Evolutionary conservation across 2,329 filamentous ascomycete genomes (phyloP), one percentile per base, ranked within the genome.

Genomic region (Fusarium heterosporum): DNA sequence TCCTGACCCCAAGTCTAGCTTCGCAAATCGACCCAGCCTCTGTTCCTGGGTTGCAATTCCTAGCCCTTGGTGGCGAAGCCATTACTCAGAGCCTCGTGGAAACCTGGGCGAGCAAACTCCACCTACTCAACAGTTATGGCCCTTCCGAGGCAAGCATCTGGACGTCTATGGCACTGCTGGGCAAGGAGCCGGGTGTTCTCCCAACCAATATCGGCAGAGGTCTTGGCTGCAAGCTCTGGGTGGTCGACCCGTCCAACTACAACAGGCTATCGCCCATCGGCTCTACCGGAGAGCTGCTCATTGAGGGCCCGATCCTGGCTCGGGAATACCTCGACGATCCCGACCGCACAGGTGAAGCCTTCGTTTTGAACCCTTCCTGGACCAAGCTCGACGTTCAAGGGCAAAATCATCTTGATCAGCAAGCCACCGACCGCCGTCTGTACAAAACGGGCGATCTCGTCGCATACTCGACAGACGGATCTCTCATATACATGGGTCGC

Each of bases 401-500:
- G 39, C 40, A 38, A 42, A 32, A 26, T 51, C 48, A 42, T 51
- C 13, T 32, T 25, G 22, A 26, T 51, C 34, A 49, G 38, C 48
- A 26, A 51, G 48, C 28, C 28, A 28, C 28, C 38, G 38, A 42
- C n/a, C 47, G 47, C 34, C 32, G 41, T 26, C 22, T 54, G 40
- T 54, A 54, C 41, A 46, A 47, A 38, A 54, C 51, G 41, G 51
- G 51, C 26, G 83, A 85, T 64, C 73, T 84, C 14, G 82, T 75
- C 6, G 73, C 72, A 48, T 82, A 82, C 25, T 73, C 78, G 25
- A 68, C 72, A 0, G 76, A 82, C 48, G 70, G 84, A 9, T 68
- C 77, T 1, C 83, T 80, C 45, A 69, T 84, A 39, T 40, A 40
- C 34, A 40, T 50, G 19, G 85, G 84, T 17, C 50, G 50, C 32